phyloP scores from a whole-genome alignment of 805 yeast genomes.

The Saturnispora saitoi region DNA sequence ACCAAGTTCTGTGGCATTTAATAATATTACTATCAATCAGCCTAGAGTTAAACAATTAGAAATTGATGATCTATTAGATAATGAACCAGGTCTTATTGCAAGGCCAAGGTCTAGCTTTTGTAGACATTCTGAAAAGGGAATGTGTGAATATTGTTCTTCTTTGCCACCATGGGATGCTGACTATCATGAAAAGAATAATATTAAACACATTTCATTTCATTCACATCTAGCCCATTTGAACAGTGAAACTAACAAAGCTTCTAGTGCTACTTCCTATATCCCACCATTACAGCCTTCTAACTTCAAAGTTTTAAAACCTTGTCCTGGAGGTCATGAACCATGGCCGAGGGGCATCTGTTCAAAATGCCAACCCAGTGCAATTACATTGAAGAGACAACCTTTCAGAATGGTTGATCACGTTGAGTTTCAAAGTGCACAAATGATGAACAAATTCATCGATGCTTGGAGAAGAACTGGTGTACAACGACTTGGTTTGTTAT shows the following conservation, averaged over 20 bases:
- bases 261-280: constrained; percentile 57
- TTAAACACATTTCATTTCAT: constrained; percentile 85
- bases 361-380: constrained; percentile 93
- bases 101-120: constrained; percentile 60
- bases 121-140: constrained; percentile 84
- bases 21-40: constrained; percentile 7
- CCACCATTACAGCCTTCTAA: constrained; percentile 70
- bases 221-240: constrained; percentile 69
- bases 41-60: constrained; percentile 38
- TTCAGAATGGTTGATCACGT: constrained; percentile 98
- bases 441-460: constrained; percentile 79
- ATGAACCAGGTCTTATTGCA: constrained; percentile 61
- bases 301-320: constrained; percentile 53
- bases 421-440: constrained; percentile 67
- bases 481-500: constrained; percentile 79
- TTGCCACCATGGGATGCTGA: constrained; percentile 88
- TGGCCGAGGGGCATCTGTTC: constrained; percentile 96
- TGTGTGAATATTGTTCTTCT: constrained; percentile 97
- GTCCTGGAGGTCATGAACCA: constrained; percentile 78
- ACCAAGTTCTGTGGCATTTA: constrained; percentile 6
- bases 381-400: constrained; percentile 80
- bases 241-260: constrained; percentile 53
- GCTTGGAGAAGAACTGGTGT: constrained; percentile 84
- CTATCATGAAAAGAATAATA: constrained; percentile 63
- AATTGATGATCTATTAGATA: constrained; percentile 60